phyloP scores from a whole-genome alignment of 2,329 filamentous ascomycete species.

The Curvularia hawaiiensis region DNA sequence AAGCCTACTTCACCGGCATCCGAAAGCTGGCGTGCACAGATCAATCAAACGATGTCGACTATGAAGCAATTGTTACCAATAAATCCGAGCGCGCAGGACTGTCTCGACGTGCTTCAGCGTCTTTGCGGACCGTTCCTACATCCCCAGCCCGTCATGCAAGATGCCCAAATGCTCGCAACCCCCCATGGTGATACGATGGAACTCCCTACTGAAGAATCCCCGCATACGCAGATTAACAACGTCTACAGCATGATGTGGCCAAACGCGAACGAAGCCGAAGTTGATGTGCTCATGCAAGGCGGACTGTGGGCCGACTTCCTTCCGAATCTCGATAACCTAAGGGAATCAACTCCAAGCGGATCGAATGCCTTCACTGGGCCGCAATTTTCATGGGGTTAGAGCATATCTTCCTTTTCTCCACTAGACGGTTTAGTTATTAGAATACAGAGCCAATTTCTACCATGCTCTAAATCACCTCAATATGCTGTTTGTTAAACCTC shows the following conservation, averaged over 20 bases:
- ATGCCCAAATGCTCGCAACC: conserved; percentile 4
- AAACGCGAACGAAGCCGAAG: conserved; percentile 20
- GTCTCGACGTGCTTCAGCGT: conserved; percentile 49
- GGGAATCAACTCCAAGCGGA: neutral
- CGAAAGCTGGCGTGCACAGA: conserved; percentile 51
- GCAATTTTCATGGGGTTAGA: neutral
- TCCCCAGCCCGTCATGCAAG: conserved; percentile 7
- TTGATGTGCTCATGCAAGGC: conserved; percentile 25
- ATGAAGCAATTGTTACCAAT: conserved; percentile 46
- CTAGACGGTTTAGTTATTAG: neutral
- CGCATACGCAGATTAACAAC: conserved; percentile 24
- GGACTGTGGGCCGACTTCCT: conserved; percentile 22
- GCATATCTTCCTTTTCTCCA: too few relatives aligned
- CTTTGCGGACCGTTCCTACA: conserved; percentile 45
- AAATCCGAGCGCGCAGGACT: conserved; percentile 52
- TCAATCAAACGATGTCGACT: conserved; percentile 46
- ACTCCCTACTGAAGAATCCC: conserved; percentile 19
- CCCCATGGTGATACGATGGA: conserved; percentile 8
- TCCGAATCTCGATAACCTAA: neutral
- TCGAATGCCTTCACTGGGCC: neutral
- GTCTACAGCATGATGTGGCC: conserved; percentile 28
- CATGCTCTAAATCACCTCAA: neutral
- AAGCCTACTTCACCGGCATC: conserved; percentile 47
- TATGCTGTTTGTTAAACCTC: conserved; percentile 1
- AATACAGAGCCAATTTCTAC: neutral